Conservation (phyloP, 139 green algal genomes). For the Nannochloris sp. region DNA sequence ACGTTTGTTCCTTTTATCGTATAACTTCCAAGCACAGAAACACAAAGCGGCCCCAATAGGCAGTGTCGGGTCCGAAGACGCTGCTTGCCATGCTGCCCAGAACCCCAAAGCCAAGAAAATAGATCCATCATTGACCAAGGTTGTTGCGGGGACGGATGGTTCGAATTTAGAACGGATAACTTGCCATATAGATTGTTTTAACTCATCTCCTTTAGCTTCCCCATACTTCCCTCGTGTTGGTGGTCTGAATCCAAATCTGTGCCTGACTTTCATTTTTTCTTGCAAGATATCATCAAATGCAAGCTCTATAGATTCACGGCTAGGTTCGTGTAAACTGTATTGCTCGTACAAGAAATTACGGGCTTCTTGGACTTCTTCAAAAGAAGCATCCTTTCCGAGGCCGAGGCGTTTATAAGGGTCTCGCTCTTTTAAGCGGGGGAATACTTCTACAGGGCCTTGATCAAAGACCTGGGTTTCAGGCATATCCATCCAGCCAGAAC, state of each 20-base stretch:
- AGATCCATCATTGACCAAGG: slow-evolving; percentile 74
- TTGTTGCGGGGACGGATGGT: slow-evolving; percentile 53
- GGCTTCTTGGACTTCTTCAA: slow-evolving; percentile 78
- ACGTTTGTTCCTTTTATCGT: slow-evolving; percentile 50
- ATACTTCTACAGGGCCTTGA: slow-evolving; percentile 27
- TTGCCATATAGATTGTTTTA: slow-evolving; percentile 13
- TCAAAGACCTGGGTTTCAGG: slow-evolving; percentile 18
- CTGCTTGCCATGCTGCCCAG: slow-evolving; percentile 55
- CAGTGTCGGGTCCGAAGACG: slow-evolving; percentile 44
- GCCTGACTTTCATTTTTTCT: slow-evolving; percentile 53
- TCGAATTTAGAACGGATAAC: slow-evolving; percentile 52
- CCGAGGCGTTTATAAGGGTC: slow-evolving; percentile 76
- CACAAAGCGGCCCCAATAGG: slow-evolving; percentile 38
- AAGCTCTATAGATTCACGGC: slow-evolving; percentile 73
- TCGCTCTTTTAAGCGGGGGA: slow-evolving; percentile 56
- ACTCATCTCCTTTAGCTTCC: slow-evolving; percentile 31
- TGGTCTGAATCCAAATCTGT: slow-evolving; percentile 63
- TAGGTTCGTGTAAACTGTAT: slow-evolving; percentile 69
- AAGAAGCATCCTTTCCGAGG: slow-evolving; percentile 53
- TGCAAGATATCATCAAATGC: slow-evolving; percentile 73
- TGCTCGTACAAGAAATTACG: slow-evolving; percentile 71
- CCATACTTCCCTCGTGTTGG: slow-evolving; percentile 39
- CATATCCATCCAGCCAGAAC: slow-evolving; percentile 36
- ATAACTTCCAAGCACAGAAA: slow-evolving; percentile 42
- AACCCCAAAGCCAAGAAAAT: slow-evolving; percentile 60